Evolutionary conservation across 2,329 filamentous ascomycete genomes (phyloP).

Genomic region (Mycosphaerella sp.): DNA sequence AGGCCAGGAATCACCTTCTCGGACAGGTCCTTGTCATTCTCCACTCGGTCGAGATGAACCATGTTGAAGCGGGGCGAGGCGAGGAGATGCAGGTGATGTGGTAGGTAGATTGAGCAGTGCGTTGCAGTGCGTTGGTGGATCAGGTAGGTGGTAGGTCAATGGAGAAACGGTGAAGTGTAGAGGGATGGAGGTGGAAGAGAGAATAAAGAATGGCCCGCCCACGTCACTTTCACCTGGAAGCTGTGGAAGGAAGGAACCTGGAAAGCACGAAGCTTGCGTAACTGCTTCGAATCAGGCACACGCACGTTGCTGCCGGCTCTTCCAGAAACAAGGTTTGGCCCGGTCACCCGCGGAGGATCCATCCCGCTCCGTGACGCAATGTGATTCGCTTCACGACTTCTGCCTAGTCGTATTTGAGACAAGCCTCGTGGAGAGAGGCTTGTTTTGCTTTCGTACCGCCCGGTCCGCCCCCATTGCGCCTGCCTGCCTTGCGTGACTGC

Average conservation of each 20-base stretch:
- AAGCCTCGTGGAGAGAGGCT: slow-evolving; percentile 9
- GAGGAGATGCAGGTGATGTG: not conserved
- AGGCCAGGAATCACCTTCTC: slow-evolving; percentile 41
- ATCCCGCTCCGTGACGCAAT: not conserved
- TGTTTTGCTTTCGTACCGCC: slow-evolving; percentile 1
- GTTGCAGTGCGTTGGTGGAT: too few species aligned
- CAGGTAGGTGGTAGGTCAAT: not conserved
- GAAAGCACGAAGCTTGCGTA: too few species aligned
- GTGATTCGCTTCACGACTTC: not conserved
- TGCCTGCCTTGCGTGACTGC: too few species aligned
- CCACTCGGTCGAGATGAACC: slow-evolving; percentile 33
- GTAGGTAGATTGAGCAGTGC: not conserved
- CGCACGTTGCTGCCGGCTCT: too few species aligned
- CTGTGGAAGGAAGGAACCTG: too few species aligned
- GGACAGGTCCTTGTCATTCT: slow-evolving; percentile 28
- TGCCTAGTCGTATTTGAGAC: slow-evolving; percentile 2
- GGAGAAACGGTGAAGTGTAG: not conserved
- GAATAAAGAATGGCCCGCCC: not conserved
- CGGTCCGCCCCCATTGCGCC: not conserved
- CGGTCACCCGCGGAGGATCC: too few species aligned
- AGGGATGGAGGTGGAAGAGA: not conserved
- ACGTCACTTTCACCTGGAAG: too few species aligned
- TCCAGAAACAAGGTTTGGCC: too few species aligned
- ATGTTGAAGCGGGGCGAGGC: slow-evolving; percentile 21
- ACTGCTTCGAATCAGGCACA: too few species aligned